Base-by-base conservation (phyloP, 805 yeast species). In the Candida boidinii region DNA sequence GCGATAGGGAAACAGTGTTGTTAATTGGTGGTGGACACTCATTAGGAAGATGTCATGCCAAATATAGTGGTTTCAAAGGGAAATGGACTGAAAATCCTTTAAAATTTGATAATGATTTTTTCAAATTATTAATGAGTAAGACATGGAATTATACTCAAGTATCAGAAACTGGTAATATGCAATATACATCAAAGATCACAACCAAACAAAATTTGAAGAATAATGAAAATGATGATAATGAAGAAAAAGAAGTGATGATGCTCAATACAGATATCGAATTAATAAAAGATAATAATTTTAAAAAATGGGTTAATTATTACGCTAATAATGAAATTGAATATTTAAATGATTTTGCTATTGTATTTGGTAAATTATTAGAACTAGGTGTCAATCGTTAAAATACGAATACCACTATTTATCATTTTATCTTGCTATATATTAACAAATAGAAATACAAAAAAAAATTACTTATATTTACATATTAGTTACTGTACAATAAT, bases 21-120 rank as follows among this genome's bases (percentile, higher is more conserved):
- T 52, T 84, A 33, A 62, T 79, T 35, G 87, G 87, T 30, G 83
- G 82, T 18, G 88, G 88, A 2, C 94, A 84, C 56, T 70, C 77
- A 15, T 57, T 83, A 28, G 94, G 94, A 23, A 68, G 84, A 36
- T 80, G 92, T 44, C 94, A 84, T 53, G 64, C 73, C 38, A 49
- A 51, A 36, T 62, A 49, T 35, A 64, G 71, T 43, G 74, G 73
- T 7, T 68, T 67, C 56, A 62, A 64, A 29, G 74, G 73, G 2
- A 56, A 59, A 39, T 68, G 74, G 74, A 64, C 73, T 1, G 42
- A 41, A 9, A 37, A 59, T 19, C 70, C 73, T 0, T 51, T 49
- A 4, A 44, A 31, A 16, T 68, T 68, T 47, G 62, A 63, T 35
- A 69, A 69, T 43, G 61, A 60, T 5, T 64, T 67, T 35, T 68